Conservation (phyloP, 306 rosid genomes). For the Arachis hypogaea region DNA sequence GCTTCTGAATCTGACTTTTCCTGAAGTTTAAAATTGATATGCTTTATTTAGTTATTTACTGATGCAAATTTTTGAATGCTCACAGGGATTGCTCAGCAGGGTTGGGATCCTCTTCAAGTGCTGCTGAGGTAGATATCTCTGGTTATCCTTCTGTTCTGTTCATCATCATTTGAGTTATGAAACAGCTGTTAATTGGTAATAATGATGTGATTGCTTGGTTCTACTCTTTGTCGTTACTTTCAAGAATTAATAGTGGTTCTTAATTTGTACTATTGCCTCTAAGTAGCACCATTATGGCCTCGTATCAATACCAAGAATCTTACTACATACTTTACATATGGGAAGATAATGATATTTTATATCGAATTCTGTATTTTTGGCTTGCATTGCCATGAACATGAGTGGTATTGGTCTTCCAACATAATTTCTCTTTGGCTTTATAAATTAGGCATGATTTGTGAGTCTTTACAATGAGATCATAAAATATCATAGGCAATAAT, state of each 20-base stretch:
- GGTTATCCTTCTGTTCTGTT: neutral
- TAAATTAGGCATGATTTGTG: neutral
- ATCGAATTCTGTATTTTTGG: neutral
- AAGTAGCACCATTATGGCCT: neutral
- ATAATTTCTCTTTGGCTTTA: neutral
- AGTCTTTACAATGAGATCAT: neutral
- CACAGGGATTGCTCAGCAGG: slow-evolving; percentile 32
- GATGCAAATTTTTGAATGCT: slow-evolving; percentile 9
- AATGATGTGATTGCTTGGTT: neutral
- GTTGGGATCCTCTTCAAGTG: slow-evolving; percentile 34
- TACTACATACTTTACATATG: neutral
- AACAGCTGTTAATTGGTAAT: neutral
- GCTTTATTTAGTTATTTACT: neutral
- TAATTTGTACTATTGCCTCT: neutral
- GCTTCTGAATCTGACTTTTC: neutral
- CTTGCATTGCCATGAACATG: neutral
- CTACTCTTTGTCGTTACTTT: neutral
- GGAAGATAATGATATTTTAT: slow-evolving; percentile 1
- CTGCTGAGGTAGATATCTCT: slow-evolving; percentile 33
- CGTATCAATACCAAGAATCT: neutral
- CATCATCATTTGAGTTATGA: slow-evolving; percentile 1
- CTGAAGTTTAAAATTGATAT: neutral
- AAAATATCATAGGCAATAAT: slow-evolving; percentile 2
- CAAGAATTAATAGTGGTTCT: neutral
- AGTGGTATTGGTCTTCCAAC: neutral